Percentiles rank a stretch among this genome's conserved stretches.
Conservation (phyloP, 129 eudicot genomes). For the Kitagawia praeruptora region DNA sequence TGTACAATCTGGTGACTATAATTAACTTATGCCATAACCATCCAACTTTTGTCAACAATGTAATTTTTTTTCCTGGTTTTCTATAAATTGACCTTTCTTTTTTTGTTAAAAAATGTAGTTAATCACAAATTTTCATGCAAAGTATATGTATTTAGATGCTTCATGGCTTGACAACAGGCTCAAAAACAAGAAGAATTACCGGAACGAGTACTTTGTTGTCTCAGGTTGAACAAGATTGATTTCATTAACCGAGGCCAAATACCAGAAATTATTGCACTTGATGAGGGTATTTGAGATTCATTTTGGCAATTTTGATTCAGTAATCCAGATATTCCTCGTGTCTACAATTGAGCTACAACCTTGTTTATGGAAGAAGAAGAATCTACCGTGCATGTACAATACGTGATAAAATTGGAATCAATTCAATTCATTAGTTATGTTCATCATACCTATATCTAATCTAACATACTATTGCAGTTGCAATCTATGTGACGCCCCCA, state of each 20-base stretch:
- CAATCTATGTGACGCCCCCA: too few relatives aligned
- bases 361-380: not conserved
- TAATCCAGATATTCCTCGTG: not conserved
- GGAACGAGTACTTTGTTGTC: slow-evolving; percentile 68
- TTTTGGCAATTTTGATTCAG: slow-evolving; percentile 5
- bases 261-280: slow-evolving; percentile 54
- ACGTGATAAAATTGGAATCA: not conserved
- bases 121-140: too few relatives aligned
- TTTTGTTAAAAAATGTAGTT: too few relatives aligned
- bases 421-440: not conserved
- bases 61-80: not conserved
- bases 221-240: slow-evolving; percentile 78
- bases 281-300: slow-evolving; percentile 27
- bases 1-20: too few relatives aligned
- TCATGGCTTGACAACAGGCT: slow-evolving; percentile 34
- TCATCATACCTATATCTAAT: not conserved
- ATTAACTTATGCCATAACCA: not conserved
- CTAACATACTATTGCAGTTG: not conserved
- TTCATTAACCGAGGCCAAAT: slow-evolving; percentile 80
- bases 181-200: slow-evolving; percentile 82
- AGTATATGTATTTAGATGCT: not conserved
- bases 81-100: too few relatives aligned
- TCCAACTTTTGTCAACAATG: not conserved
- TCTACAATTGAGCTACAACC: slow-evolving; percentile 4
- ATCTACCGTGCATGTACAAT: not conserved